Base-by-base conservation (phyloP, 2,329 filamentous ascomycete species). In the Ilyonectria robusta region DNA sequence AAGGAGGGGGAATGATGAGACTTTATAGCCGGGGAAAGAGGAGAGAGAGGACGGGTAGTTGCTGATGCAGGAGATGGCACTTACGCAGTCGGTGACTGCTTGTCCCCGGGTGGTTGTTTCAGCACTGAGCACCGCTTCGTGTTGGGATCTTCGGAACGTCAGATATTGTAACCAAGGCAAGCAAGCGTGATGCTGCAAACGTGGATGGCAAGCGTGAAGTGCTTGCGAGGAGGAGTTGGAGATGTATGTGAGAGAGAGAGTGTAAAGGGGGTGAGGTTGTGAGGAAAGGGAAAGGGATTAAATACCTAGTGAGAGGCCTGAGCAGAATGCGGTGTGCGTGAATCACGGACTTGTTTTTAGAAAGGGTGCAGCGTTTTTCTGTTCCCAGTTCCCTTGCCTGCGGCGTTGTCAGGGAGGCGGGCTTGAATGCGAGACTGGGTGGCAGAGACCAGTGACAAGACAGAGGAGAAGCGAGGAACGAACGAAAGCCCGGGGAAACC, bases 291-390 rank as follows among this genome's bases (percentile, higher is more conserved):
- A 56, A 62, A 19, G 21, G 50, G 7, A n/a, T 51, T 55, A 59
- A 57, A 58, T 63, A 26, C 26, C 26, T 26, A 69, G 47, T 13
- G 6, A 40, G 47, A 40, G 40, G 37, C n/a, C n/a, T 23, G 13
- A 21, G 19, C 29, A 10, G 17, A 42, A n/a, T 6, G 23, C 15
- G 17, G 21, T 15, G 59, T 7, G 21, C 50, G 63, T 72, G 65
- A 74, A 62, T 73, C 72, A 73, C 63, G 57, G 65, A 70, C 47
- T 33, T 2, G 23, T 48, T 53, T 29, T 11, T 47, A 26, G 42
- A 31, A 21, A 26, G 37, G 57, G 7, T 44, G 23, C 19, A 9
- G 44, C 17, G 48, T 26, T 51, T 31, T 51, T 4, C 9, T 42
- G 40, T 42, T 17, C 17, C 17, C 40, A 42, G 2, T n/a, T 42